These are phyloP conservation scores for Solanum hybrid DNA, from an alignment of 305 asterid genomes.

Conservation along the genomic window DNA sequence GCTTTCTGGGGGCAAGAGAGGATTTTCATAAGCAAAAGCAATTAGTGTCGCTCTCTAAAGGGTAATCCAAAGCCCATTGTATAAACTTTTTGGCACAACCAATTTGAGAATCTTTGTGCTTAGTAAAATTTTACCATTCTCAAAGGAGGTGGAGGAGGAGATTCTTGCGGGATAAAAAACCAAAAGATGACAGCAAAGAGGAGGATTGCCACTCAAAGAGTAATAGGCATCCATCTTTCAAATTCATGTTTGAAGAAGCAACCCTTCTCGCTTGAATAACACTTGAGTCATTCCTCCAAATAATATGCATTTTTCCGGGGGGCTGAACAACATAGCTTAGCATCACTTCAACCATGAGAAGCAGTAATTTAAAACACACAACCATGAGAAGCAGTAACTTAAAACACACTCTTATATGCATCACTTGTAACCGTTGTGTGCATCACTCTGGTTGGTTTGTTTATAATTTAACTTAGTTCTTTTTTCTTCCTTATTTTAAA, in stretches of 20 bases:
- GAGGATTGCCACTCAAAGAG: not conserved
- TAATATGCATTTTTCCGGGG: not conserved
- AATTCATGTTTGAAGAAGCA: not conserved
- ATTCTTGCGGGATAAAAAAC: not conserved
- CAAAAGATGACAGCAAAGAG: not conserved
- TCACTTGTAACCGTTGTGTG: not conserved
- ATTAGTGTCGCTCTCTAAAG: not conserved
- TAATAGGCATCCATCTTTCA: not conserved
- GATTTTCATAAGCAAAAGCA: not conserved
- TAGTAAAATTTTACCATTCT: not conserved
- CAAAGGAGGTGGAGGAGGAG: not conserved
- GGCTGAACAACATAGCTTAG: not conserved
- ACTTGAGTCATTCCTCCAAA: not conserved
- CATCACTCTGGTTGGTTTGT: not conserved
- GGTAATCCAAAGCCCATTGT: not conserved
- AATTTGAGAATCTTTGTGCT: not conserved
- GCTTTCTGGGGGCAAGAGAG: not conserved
- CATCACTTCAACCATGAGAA: not conserved
- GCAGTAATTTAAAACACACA: not conserved
- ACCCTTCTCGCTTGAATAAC: not conserved
- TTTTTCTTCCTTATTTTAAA: not conserved
- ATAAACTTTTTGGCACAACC: not conserved
- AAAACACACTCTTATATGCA: not conserved
- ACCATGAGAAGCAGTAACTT: not conserved
- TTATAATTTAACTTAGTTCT: not conserved